Conservation (phyloP, 129 eudicot species). For the Lactuca sativa region DNA sequence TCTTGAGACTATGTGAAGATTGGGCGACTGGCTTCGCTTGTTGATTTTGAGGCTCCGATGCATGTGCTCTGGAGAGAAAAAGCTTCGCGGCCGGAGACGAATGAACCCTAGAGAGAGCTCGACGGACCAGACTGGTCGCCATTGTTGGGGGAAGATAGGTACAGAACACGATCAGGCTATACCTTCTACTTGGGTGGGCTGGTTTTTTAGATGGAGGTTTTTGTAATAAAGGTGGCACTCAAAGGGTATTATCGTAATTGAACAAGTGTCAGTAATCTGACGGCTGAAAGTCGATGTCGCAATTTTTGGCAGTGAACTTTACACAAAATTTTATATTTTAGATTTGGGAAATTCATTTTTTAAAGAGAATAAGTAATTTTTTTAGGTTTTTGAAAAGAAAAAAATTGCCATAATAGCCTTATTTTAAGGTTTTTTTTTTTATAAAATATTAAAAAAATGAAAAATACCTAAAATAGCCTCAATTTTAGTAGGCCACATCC, state of each 20-base stretch:
- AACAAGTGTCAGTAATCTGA: background rate
- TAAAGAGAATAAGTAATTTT: no score
- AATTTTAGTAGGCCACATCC: no score
- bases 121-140: constrained; percentile 64
- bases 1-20: constrained; percentile 36
- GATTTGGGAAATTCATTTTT: no score
- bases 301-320: background rate
- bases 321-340: no score
- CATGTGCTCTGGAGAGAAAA: constrained; percentile 36
- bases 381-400: no score
- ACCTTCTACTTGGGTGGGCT: background rate
- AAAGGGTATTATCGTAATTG: constrained; percentile 34
- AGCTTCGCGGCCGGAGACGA: constrained; percentile 52
- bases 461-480: no score
- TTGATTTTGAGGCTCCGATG: constrained; percentile 50
- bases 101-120: constrained; percentile 41
- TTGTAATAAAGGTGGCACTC: background rate
- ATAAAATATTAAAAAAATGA: no score
- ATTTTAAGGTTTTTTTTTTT: no score
- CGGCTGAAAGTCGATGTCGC: constrained; percentile 33
- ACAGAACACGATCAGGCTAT: constrained; percentile 3
- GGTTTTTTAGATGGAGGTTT: constrained; percentile 11
- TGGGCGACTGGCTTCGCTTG: constrained; percentile 35
- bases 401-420: no score
- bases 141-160: constrained; percentile 32